Evolutionary conservation across 1,284 basidiomycete species (phyloP), one percentile per base, ranked within the genome.

Genomic region (Fomitopsis betulina): DNA sequence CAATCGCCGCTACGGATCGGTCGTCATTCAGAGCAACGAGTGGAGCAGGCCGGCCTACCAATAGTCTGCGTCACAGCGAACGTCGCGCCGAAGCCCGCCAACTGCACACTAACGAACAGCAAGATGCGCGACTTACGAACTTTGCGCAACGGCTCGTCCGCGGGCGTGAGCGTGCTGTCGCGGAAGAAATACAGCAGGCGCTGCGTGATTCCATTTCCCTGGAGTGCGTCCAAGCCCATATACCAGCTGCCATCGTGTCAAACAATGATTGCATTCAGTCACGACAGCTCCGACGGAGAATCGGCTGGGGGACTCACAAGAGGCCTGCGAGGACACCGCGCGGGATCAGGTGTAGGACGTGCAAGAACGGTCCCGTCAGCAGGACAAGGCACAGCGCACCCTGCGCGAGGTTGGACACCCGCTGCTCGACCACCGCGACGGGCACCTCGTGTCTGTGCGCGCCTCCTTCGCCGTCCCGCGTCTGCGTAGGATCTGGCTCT

Each of bases 31-130:
- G 38, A 1, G 40, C 58, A 4, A 32, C 19, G 21, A 30, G 21
- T 37, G n/a, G 51, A 43, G n/a, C 32, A 55, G 33, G 9, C 17
- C 3, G 5, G 73, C 80, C 33, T 60, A 91, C 91, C 91, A 55
- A 93, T 89, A 0, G 94, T 98, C 71, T 97, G 94, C 0, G 93
- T 94, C 64, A 98, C 88, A 0, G 92, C 92, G 70, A 97, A 94
- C 0, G 94, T 96, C 6, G 89, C 87, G 0, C 89, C 94, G 65
- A 98, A 98, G 12, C 90, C 93, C 6, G 91, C 63, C 55, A 97
- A 82, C 72, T 98, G 93, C 37, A 97, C 80, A 5, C 77, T 74
- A 1, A 94, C 76, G 70, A 94, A 98, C 7, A 93, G 72, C n/a
- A 87, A 65, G 56, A 98, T 86, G 40, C 89, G 81, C 0, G 84